A percentile compares a stretch with the other conserved stretches of the same genome.
Conservation (phyloP, 2,329 filamentous ascomycete species). For the Aspergillus calidoustus region DNA sequence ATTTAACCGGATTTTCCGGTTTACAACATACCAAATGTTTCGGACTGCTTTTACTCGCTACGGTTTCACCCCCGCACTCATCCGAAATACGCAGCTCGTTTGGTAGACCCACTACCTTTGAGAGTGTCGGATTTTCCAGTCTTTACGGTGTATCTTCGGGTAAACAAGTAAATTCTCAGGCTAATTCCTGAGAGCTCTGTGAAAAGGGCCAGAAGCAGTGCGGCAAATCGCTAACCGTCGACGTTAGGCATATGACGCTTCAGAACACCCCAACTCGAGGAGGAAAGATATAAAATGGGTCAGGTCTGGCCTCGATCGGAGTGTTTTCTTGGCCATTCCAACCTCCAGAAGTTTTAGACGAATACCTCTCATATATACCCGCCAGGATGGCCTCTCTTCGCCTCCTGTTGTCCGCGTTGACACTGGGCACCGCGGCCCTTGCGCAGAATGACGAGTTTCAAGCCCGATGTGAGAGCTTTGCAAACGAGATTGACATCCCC, state of each 20-base stretch:
- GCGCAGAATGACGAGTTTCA: slow-evolving; percentile 33
- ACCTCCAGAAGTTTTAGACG: neutral
- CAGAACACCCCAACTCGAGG: neutral
- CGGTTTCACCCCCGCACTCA: neutral
- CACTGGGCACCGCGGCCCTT: slow-evolving; percentile 25
- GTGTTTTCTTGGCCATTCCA: neutral
- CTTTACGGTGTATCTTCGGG: neutral
- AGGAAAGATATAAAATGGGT: neutral
- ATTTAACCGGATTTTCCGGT: neutral
- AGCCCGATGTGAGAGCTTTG: slow-evolving; percentile 31
- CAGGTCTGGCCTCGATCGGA: neutral
- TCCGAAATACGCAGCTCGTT: neutral
- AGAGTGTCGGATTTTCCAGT: neutral
- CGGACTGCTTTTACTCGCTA: neutral
- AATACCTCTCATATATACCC: neutral
- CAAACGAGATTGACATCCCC: slow-evolving; percentile 32
- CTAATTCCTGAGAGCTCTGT: neutral
- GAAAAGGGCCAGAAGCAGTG: neutral
- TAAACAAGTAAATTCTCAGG: neutral
- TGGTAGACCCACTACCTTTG: neutral
- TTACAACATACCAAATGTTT: neutral
- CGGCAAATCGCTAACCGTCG: neutral
- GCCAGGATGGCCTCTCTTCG: slow-evolving; percentile 20
- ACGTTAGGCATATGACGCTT: neutral
- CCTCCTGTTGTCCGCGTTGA: slow-evolving; percentile 23